Evolutionary conservation across 768 basidiomycete species (phyloP).

Genomic region (Gelatoporia subvermispora): DNA sequence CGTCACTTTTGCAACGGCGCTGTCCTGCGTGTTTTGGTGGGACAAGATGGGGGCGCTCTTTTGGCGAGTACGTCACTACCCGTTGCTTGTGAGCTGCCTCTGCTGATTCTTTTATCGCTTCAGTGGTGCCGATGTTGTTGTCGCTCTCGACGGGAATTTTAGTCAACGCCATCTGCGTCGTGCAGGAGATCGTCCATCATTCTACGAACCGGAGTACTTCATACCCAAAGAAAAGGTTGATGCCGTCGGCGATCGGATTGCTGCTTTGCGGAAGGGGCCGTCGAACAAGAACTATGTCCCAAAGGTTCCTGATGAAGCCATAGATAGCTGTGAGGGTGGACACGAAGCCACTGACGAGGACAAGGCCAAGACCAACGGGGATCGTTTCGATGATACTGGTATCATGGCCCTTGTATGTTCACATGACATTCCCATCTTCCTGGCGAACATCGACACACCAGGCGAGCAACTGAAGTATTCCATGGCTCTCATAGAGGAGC

Average conservation of each 20-base stretch:
- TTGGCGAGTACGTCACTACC: slow-evolving; percentile 3
- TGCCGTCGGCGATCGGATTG: neutral
- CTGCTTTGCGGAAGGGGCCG: neutral
- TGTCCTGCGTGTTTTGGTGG: slow-evolving; percentile 33
- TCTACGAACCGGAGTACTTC: slow-evolving; percentile 2
- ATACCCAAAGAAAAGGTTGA: neutral
- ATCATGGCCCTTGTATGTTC: slow-evolving; percentile 35
- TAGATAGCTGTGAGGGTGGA: slow-evolving; percentile 29
- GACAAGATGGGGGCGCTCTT: slow-evolving; percentile 17
- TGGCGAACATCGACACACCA: slow-evolving; percentile 37
- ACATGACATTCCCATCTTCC: slow-evolving; percentile 32
- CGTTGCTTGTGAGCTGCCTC: slow-evolving; percentile 3
- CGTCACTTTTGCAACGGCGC: slow-evolving; percentile 19
- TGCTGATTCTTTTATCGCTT: too few species aligned
- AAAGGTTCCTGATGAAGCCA: slow-evolving; percentile 18
- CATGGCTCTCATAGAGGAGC: slow-evolving; percentile 28
- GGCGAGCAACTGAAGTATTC: slow-evolving; percentile 36
- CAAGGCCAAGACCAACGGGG: slow-evolving; percentile 21
- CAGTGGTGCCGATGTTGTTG: neutral
- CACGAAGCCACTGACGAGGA: slow-evolving; percentile 31
- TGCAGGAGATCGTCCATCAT: neutral
- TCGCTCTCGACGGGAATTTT: neutral
- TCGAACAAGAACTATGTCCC: neutral
- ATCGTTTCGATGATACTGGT: slow-evolving; percentile 29
- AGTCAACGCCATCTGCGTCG: neutral